Evolutionary conservation across 1,284 basidiomycete genomes (phyloP).

Genomic region (Austropuccinia psidii): DNA sequence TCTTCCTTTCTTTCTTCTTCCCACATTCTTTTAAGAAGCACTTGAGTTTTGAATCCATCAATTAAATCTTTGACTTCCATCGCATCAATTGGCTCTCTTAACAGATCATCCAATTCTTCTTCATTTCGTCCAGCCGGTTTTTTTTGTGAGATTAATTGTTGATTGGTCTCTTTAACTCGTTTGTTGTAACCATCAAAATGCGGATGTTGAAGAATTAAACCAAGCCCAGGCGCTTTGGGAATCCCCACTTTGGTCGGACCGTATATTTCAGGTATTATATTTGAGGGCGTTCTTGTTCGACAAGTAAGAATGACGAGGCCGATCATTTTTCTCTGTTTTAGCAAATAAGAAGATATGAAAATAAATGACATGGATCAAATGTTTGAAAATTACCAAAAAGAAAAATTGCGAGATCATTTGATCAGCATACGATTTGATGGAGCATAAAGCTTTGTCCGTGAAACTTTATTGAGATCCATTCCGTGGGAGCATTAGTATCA

Average conservation of each 20-base stretch:
- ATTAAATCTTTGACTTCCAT: slow-evolving; percentile 1
- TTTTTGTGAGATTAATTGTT: slow-evolving; percentile 40
- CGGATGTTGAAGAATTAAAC: slow-evolving; percentile 86
- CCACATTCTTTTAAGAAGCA: background rate
- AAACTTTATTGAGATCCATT: slow-evolving; percentile 89
- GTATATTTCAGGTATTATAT: slow-evolving; percentile 58
- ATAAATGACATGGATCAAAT: background rate
- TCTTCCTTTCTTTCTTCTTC: background rate
- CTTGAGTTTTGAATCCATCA: slow-evolving; percentile 18
- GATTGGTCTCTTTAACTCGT: slow-evolving; percentile 58
- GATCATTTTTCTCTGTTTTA: slow-evolving; percentile 88
- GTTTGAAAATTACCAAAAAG: slow-evolving; percentile 34
- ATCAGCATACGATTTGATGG: slow-evolving; percentile 62
- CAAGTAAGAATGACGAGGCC: slow-evolving; percentile 69
- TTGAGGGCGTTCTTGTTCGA: slow-evolving; percentile 65
- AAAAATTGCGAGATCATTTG: slow-evolving; percentile 37
- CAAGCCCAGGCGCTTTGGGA: slow-evolving; percentile 93
- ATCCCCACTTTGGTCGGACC: slow-evolving; percentile 69
- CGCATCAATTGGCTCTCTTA: slow-evolving; percentile 19
- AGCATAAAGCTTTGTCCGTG: slow-evolving; percentile 99
- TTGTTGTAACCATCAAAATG: slow-evolving; percentile 73
- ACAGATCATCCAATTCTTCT: background rate
- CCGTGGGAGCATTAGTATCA: slow-evolving; percentile 71
- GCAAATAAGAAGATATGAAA: background rate
- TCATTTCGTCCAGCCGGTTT: too few species aligned